These are phyloP conservation scores for Lachnellula cervina DNA, from an alignment of 2,329 filamentous ascomycete genomes.

Conservation along the genomic window DNA sequence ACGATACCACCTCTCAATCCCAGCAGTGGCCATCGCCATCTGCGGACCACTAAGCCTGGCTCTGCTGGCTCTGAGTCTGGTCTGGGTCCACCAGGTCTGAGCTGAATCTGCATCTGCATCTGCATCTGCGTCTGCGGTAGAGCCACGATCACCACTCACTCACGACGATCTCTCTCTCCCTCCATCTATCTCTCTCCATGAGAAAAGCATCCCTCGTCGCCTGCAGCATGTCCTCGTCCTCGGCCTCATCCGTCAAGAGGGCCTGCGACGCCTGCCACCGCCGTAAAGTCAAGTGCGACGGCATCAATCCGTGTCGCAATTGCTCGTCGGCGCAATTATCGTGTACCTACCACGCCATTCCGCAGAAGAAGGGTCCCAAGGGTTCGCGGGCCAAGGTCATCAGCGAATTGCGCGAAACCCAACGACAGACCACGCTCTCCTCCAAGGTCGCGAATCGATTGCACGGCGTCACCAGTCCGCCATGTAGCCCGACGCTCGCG, in stretches of 20 bases:
- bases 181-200: too few relatives aligned
- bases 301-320: conserved; percentile 65
- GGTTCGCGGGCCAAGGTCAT: conserved; percentile 71
- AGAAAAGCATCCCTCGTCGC: not conserved
- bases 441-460: conserved; percentile 57
- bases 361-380: conserved; percentile 73
- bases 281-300: conserved; percentile 70
- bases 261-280: conserved; percentile 71
- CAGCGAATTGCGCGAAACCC: conserved; percentile 65
- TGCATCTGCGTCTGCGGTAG: too few relatives aligned
- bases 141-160: not conserved
- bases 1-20: too few relatives aligned
- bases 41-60: too few relatives aligned
- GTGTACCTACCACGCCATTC: conserved; percentile 71
- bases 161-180: too few relatives aligned
- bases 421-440: conserved; percentile 60
- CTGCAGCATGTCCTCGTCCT: conserved; percentile 12
- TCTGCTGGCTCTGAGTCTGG: too few relatives aligned
- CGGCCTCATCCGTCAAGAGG: conserved; percentile 41
- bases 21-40: too few relatives aligned
- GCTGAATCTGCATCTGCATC: too few relatives aligned
- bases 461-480: conserved; percentile 48
- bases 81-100: too few relatives aligned
- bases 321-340: conserved; percentile 61
- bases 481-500: conserved; percentile 42